Evolutionary conservation across 768 basidiomycete species (phyloP).

Genomic region (Russula earlei): DNA sequence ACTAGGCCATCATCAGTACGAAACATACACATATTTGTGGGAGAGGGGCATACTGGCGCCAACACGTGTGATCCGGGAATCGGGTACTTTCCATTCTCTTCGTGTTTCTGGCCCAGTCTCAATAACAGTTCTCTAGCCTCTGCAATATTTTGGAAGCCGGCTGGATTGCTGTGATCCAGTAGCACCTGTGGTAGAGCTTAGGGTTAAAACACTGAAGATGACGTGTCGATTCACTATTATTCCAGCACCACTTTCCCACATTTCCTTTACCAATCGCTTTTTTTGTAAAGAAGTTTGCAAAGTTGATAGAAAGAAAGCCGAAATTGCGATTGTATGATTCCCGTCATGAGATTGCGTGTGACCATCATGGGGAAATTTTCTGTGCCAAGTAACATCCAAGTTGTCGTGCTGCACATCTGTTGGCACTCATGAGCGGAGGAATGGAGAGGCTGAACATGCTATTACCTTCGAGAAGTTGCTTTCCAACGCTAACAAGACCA

Average conservation of each 20-base stretch:
- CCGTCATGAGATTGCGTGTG: slow-evolving; percentile 35
- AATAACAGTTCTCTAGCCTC: slow-evolving; percentile 71
- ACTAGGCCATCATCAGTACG: slow-evolving; percentile 36
- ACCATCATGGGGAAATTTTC: slow-evolving; percentile 43
- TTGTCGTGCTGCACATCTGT: slow-evolving; percentile 41
- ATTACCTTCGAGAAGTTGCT: slow-evolving; percentile 50
- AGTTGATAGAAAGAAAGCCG: slow-evolving; percentile 79
- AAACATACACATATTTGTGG: not conserved
- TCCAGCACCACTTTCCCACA: slow-evolving; percentile 89
- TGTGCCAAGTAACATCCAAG: slow-evolving; percentile 45
- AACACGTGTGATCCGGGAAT: slow-evolving; percentile 68
- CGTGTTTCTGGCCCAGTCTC: slow-evolving; percentile 48
- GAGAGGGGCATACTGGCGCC: slow-evolving; percentile 57
- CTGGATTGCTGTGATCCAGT: slow-evolving; percentile 71
- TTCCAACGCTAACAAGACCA: slow-evolving; percentile 58
- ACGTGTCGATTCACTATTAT: slow-evolving; percentile 45
- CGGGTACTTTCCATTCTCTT: slow-evolving; percentile 34
- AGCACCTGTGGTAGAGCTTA: slow-evolving; percentile 44
- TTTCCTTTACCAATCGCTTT: slow-evolving; percentile 62
- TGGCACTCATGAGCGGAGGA: slow-evolving; percentile 13
- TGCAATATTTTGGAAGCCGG: slow-evolving; percentile 71
- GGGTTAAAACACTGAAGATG: not conserved
- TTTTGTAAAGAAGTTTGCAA: slow-evolving; percentile 51
- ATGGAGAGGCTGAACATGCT: slow-evolving; percentile 2
- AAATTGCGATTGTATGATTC: slow-evolving; percentile 55